Percentiles rank a stretch among this genome's conserved stretches.
Conservation (phyloP, 2,329 filamentous ascomycete genomes). For the Juglanconis oblonga region DNA sequence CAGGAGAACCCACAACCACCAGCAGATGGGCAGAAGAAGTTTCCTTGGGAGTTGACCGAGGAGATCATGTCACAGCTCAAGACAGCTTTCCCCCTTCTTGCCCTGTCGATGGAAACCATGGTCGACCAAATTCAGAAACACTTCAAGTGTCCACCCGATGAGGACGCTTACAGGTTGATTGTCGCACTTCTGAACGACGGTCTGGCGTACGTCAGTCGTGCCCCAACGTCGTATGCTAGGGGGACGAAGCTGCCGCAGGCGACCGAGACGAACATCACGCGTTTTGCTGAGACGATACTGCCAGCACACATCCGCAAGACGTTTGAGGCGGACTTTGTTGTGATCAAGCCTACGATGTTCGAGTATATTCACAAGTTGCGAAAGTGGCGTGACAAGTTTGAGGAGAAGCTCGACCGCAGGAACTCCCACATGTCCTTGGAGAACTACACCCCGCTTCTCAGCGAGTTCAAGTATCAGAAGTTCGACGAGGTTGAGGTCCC, state of each 20-base stretch:
- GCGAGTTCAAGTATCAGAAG: slow-evolving; percentile 95
- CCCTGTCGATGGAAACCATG: slow-evolving; percentile 99
- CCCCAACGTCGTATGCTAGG: slow-evolving; percentile 80
- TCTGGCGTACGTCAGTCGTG: slow-evolving; percentile 84
- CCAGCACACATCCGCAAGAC: slow-evolving; percentile 92
- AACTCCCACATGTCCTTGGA: slow-evolving; percentile 73
- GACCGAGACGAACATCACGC: slow-evolving; percentile 93
- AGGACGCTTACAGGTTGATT: slow-evolving; percentile 95
- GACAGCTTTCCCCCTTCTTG: slow-evolving; percentile 92
- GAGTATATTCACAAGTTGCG: slow-evolving; percentile 98
- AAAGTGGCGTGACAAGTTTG: slow-evolving; percentile 95
- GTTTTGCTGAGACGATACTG: slow-evolving; percentile 94
- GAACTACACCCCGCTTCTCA: slow-evolving; percentile 82
- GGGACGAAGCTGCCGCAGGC: slow-evolving; percentile 86
- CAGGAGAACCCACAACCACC: slow-evolving; percentile 25
- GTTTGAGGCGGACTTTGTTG: slow-evolving; percentile 96
- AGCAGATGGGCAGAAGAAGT: slow-evolving; percentile 57
- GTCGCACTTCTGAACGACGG: slow-evolving; percentile 97
- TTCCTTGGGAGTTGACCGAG: slow-evolving; percentile 94
- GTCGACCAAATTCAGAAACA: slow-evolving; percentile 98
- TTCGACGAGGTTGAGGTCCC: slow-evolving; percentile 98
- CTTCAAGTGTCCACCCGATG: slow-evolving; percentile 97
- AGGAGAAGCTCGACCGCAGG: slow-evolving; percentile 91
- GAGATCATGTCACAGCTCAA: slow-evolving; percentile 95
- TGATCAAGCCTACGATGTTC: slow-evolving; percentile 93